Conservation (phyloP, 352 stramenopile species). For the Phytophthora ramorum region DNA sequence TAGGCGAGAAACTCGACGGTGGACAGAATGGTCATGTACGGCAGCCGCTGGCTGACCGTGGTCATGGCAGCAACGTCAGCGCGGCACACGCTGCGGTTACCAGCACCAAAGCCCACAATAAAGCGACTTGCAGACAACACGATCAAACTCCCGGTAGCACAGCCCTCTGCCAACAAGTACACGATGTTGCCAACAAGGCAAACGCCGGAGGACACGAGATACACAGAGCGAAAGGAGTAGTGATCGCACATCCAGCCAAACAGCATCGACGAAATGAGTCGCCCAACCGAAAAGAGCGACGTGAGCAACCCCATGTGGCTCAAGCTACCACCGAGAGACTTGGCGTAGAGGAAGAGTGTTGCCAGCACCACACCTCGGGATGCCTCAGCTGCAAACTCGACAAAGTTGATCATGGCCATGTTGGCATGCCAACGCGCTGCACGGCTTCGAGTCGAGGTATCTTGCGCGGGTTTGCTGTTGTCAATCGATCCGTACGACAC, state of each 20-base stretch:
- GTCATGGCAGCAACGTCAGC: slow-evolving; percentile 75
- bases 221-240: slow-evolving; percentile 79
- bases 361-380: slow-evolving; percentile 73
- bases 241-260: slow-evolving; percentile 82
- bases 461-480: slow-evolving; percentile 1
- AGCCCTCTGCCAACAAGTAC: slow-evolving; percentile 64
- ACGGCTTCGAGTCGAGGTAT: slow-evolving; percentile 3
- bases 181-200: slow-evolving; percentile 71
- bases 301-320: slow-evolving; percentile 76
- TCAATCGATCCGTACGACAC: slow-evolving; percentile 27
- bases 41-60: slow-evolving; percentile 63
- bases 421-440: slow-evolving; percentile 61
- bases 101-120: slow-evolving; percentile 74
- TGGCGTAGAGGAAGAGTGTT: slow-evolving; percentile 81
- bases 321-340: slow-evolving; percentile 69
- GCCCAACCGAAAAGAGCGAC: slow-evolving; percentile 75
- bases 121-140: slow-evolving; percentile 71
- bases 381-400: slow-evolving; percentile 77
- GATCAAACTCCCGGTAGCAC: slow-evolving; percentile 53
- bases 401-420: slow-evolving; percentile 81
- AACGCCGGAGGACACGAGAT: slow-evolving; percentile 66
- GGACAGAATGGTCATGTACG: slow-evolving; percentile 77
- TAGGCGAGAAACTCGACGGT: slow-evolving; percentile 85
- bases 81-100: slow-evolving; percentile 77
- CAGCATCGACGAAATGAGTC: slow-evolving; percentile 75